Evolutionary conservation across 2,329 filamentous ascomycete species (phyloP).

Genomic region (Nemania abortiva): DNA sequence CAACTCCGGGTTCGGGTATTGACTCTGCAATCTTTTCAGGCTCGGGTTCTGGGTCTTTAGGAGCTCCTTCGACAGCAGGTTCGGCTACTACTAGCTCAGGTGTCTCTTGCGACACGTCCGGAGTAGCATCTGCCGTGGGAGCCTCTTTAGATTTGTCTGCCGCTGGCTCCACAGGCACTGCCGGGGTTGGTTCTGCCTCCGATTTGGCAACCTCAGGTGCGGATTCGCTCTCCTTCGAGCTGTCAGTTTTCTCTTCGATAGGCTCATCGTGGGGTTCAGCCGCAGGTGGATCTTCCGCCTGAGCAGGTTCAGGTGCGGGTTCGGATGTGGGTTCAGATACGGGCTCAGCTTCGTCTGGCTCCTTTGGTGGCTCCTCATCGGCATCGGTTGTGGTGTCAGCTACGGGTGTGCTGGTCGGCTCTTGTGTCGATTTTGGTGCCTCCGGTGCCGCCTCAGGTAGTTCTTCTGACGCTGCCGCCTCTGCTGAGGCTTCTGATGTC

Average conservation of each 20-base stretch:
- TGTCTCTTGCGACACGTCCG: constrained; percentile 25
- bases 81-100: constrained; percentile 5
- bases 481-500: neutral
- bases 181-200: constrained; percentile 12
- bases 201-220: constrained; percentile 8
- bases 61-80: constrained; percentile 19
- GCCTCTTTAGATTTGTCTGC: constrained; percentile 14
- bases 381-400: constrained; percentile 12
- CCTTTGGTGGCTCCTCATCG: constrained; percentile 24
- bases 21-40: neutral
- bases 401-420: neutral
- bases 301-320: neutral
- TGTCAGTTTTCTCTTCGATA: constrained; percentile 7
- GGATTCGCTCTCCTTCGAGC: constrained; percentile 22
- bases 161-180: constrained; percentile 4
- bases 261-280: constrained; percentile 16
- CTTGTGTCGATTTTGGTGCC: constrained; percentile 16
- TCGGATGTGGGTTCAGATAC: constrained; percentile 5
- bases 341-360: constrained; percentile 24
- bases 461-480: neutral
- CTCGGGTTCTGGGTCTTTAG: constrained; percentile 23
- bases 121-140: constrained; percentile 2
- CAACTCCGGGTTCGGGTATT: constrained; percentile 1
- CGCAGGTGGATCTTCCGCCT: constrained; percentile 12
- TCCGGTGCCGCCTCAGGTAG: neutral